Evolutionary conservation across 1,284 basidiomycete genomes (phyloP).

Genomic region (Microbotryum violaceum): DNA sequence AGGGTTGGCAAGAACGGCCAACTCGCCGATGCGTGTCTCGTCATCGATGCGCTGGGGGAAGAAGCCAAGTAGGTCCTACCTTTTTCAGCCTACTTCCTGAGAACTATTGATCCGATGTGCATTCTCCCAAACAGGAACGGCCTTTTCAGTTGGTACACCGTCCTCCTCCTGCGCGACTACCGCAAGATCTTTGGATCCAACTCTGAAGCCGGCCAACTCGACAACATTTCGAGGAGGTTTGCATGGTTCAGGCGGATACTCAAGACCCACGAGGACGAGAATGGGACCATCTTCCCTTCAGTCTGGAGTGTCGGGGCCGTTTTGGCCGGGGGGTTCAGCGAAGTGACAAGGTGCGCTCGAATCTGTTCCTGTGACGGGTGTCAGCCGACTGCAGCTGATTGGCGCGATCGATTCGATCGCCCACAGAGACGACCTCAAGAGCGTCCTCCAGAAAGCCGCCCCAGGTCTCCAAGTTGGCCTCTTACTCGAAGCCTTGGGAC

Average conservation of each 20-base stretch:
- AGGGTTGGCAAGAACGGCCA: slow-evolving; percentile 27
- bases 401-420: neutral
- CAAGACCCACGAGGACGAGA: slow-evolving; percentile 64
- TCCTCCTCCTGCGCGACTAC: slow-evolving; percentile 89
- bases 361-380: neutral
- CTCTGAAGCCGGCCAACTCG: slow-evolving; percentile 89
- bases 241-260: slow-evolving; percentile 95
- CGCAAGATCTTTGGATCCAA: slow-evolving; percentile 86
- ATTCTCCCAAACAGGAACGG: slow-evolving; percentile 44
- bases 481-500: slow-evolving; percentile 74
- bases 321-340: slow-evolving; percentile 70
- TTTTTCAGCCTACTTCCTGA: neutral
- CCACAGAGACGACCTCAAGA: slow-evolving; percentile 43
- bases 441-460: slow-evolving; percentile 39
- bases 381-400: neutral
- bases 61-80: slow-evolving; percentile 56
- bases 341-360: slow-evolving; percentile 64
- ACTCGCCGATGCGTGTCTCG: slow-evolving; percentile 63
- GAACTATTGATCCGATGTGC: neutral
- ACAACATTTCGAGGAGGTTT: slow-evolving; percentile 87
- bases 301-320: slow-evolving; percentile 76
- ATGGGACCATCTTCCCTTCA: slow-evolving; percentile 64
- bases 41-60: slow-evolving; percentile 74
- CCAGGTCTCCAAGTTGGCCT: slow-evolving; percentile 57
- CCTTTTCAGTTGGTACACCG: slow-evolving; percentile 81